phyloP scores from a whole-genome alignment of 2,329 filamentous ascomycete species.

The Helotiales sp. region DNA sequence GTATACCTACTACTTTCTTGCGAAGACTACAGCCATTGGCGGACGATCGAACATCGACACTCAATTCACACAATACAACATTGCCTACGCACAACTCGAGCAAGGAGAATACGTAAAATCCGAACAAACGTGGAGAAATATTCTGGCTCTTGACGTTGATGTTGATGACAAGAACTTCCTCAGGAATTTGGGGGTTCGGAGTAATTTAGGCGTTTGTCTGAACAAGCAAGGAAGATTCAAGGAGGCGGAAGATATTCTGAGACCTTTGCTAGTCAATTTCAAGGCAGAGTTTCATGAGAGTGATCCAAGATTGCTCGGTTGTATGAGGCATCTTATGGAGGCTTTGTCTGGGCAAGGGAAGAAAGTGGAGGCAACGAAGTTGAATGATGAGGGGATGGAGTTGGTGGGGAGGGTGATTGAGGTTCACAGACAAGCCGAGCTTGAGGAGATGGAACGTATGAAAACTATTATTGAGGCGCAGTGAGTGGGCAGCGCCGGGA shows the following conservation, averaged over 20 bases:
- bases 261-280: background rate
- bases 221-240: background rate
- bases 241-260: background rate
- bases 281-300: background rate
- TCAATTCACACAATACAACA: background rate
- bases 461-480: background rate
- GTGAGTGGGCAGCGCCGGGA: too few relatives aligned
- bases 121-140: background rate
- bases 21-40: background rate
- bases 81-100: background rate
- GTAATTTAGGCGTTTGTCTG: background rate
- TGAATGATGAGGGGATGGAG: background rate
- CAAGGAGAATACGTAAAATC: background rate
- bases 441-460: background rate
- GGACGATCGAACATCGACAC: background rate
- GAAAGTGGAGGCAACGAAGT: background rate
- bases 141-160: background rate
- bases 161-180: background rate
- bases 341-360: background rate
- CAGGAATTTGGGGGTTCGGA: background rate
- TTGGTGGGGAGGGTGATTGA: background rate
- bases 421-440: background rate
- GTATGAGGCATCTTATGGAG: constrained; percentile 1
- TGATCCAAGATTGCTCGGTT: background rate
- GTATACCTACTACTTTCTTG: background rate